Conservation (phyloP, 73 alveolate species). For the Tetrahymena malaccensis region DNA sequence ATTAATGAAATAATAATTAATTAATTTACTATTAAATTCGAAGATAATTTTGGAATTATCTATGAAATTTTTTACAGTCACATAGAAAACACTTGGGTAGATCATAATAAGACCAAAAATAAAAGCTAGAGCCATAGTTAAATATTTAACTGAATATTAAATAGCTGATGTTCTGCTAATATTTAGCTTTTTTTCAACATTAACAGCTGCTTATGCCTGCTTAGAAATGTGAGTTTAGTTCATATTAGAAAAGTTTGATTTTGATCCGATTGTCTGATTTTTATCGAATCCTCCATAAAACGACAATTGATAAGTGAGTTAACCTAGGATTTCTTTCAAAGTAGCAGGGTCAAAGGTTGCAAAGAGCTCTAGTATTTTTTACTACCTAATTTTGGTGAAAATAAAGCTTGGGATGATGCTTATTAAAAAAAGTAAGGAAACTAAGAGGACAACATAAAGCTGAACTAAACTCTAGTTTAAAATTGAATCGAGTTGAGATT, state of each 20-base stretch:
- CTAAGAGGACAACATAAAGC: neutral
- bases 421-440: neutral
- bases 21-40: neutral
- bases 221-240: neutral
- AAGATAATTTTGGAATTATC: neutral
- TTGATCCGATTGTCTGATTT: neutral
- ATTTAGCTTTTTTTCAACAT: neutral
- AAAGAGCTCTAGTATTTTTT: neutral
- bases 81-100: neutral
- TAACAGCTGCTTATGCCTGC: neutral
- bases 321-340: neutral
- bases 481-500: neutral
- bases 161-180: neutral
- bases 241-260: neutral
- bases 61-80: neutral
- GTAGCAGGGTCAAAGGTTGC: neutral
- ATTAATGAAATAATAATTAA: no score
- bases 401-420: neutral
- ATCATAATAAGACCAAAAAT: neutral
- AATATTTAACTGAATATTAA: neutral
- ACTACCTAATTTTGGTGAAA: neutral
- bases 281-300: neutral
- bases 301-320: neutral
- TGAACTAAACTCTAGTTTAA: neutral
- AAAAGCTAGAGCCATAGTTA: neutral